Base-by-base conservation (phyloP, 192 early-diverging fungal genomes). In the Backusella parvicylindrica region DNA sequence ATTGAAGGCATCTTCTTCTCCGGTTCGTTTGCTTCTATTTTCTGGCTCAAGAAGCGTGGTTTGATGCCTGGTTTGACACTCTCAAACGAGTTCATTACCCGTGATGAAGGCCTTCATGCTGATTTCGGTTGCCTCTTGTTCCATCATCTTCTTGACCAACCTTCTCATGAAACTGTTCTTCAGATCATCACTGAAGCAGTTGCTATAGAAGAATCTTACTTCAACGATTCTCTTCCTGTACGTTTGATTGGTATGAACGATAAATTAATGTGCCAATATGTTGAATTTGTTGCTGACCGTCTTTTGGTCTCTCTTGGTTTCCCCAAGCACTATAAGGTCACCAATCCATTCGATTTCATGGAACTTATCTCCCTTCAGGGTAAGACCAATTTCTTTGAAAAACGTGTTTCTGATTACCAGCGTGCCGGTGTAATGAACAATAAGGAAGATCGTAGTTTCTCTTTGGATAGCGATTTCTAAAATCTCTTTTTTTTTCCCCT, bases 1-100 rank as follows among this genome's bases (percentile, higher is more conserved):
- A 95, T 98, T 36, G 97, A 98, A 80, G 97, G 97, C 56, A 96
- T 98, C 79, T 98, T 98, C 86, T 98, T 97, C 85, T 95, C 93
- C 72, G 97, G 96, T 23, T 92, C 97, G 18, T 98, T 98, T 81
- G 96, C 97, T 2, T 88, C 97, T 16, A 97, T 98, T 86, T 98
- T 98, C 79, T 98, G 96, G 96, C 92, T 98, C 79, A 98, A 97
- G 92, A 98, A 98, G 88, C 92, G 96, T 77, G 97, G 96, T 30
- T 82, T 97, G 71, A 97, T 97, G 96, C 95, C 95, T 30, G 97
- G 97, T 26, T 86, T 98, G 73, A 95, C 97, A 40, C 96, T 98
- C 84, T 94, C 93, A 68, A 98, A 98, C 87, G 95, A 98, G 82
- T 87, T 98, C 28, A 97, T 98, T 80, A 97, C 93, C 26, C 91